Evolutionary conservation across 148 eudicot genomes (phyloP), one percentile per base, ranked within the genome.

Genomic region (Rhododendron vialii): DNA sequence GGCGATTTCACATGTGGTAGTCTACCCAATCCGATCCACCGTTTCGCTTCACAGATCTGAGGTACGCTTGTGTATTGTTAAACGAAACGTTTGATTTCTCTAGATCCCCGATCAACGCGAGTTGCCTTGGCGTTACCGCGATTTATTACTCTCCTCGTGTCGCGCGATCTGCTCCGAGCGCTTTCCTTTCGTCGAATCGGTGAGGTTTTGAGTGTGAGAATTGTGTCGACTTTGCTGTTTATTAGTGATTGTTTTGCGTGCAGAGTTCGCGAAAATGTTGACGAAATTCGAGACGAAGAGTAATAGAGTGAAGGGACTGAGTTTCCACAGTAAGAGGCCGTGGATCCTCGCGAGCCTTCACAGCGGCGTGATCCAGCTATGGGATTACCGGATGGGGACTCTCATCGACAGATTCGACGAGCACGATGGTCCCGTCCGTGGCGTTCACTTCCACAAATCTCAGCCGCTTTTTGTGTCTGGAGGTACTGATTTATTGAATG

Each of bases 311-410:
- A 96, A 96, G 90, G 99, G 99, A 30, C 86, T 96, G 89, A 95
- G 98, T 84, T 95, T 96, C 76, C 99, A 96, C 85, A 88, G 88
- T 85, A 94, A 94, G 93, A 89, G 99, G 71, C 99, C 99, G 87
- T 96, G 99, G 99, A 96, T 96, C 90, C 91, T 96, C 35, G 99
- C 99, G 24, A 93, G 96, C 92, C 94, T 96, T 47, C 98, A 96
- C 92, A 96, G 98, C 51, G 99, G 99, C 65, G 99, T 95, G 90
- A 92, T 96, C 83, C 98, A 96, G 92, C 88, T 96, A 28, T 96
- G 99, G 99, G 99, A 96, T 88, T 96, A 96, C 87, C 86, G 99
- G 67, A 95, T 94, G 94, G 99, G 99, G 77, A 96, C 98, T 45
- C 94, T 96, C 36, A 93, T 96, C 71, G 99, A 96, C 88, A 89